Evolutionary conservation across 208 protist species (phyloP).

Genomic region (Angomonas ambiguus): DNA sequence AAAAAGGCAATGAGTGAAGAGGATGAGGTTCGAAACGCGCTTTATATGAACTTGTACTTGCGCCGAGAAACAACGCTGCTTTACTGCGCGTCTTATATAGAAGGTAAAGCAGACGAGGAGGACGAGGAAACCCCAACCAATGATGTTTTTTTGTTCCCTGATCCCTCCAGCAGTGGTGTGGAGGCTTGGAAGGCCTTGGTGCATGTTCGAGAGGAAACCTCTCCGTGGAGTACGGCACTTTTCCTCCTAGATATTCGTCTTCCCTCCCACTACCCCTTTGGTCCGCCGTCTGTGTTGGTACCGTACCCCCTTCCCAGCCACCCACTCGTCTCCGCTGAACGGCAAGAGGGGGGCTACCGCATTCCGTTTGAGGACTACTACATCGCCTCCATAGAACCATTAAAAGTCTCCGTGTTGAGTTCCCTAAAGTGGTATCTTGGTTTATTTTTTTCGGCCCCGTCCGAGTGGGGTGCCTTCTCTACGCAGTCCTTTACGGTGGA

Average conservation of each 20-base stretch:
- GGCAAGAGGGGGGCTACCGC: neutral
- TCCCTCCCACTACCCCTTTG: neutral
- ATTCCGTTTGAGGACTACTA: slow-evolving; percentile 1
- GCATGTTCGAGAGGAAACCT: neutral
- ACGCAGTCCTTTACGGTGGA: neutral
- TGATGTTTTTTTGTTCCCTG: neutral
- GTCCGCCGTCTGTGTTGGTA: neutral
- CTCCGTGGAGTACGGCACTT: neutral
- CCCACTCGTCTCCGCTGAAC: neutral
- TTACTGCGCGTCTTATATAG: neutral
- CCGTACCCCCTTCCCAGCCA: neutral
- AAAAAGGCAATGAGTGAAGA: neutral
- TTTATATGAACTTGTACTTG: neutral
- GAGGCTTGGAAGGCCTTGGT: neutral
- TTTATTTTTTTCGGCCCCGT: neutral
- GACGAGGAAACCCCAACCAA: neutral
- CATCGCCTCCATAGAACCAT: neutral
- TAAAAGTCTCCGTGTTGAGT: neutral
- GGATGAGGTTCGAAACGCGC: neutral
- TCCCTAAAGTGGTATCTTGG: neutral
- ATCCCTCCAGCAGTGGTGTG: neutral
- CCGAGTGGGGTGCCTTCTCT: neutral
- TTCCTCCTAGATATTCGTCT: neutral
- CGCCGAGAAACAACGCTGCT: neutral
- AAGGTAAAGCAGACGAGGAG: neutral